Evolutionary conservation across 768 basidiomycete species (phyloP).

Genomic region (Ramaria sp.): DNA sequence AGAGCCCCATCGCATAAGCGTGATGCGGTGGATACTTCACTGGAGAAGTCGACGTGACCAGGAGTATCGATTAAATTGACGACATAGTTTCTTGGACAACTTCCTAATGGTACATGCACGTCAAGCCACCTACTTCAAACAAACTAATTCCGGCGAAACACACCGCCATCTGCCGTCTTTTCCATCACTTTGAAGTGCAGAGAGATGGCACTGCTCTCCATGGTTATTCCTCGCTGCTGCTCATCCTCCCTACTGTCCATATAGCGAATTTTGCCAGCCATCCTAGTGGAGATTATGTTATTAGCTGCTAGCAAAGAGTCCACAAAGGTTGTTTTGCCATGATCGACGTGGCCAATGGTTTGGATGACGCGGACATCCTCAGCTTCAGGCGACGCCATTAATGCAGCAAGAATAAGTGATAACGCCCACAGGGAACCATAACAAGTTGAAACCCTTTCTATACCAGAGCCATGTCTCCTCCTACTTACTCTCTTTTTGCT

Average conservation of each 20-base stretch:
- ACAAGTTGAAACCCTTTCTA: background rate
- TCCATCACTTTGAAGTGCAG: slow-evolving; percentile 78
- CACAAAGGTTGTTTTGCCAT: slow-evolving; percentile 94
- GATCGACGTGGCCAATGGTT: slow-evolving; percentile 85
- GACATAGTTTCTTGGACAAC: slow-evolving; percentile 56
- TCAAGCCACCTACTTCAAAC: slow-evolving; percentile 22
- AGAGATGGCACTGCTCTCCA: slow-evolving; percentile 96
- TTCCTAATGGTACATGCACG: slow-evolving; percentile 28
- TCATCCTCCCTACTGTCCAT: slow-evolving; percentile 95
- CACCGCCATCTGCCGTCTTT: slow-evolving; percentile 43
- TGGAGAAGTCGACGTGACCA: slow-evolving; percentile 97
- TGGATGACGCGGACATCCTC: slow-evolving; percentile 66
- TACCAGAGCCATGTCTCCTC: slow-evolving; percentile 26
- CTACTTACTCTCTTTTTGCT: slow-evolving; percentile 64
- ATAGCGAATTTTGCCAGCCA: slow-evolving; percentile 96
- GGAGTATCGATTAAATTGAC: slow-evolving; percentile 98
- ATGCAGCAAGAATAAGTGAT: background rate
- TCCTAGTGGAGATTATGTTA: slow-evolving; percentile 87
- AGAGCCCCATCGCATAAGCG: slow-evolving; percentile 91
- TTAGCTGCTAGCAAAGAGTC: slow-evolving; percentile 93
- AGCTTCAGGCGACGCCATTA: slow-evolving; percentile 16
- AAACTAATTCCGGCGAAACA: slow-evolving; percentile 17
- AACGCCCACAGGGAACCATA: background rate
- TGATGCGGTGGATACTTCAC: slow-evolving; percentile 92
- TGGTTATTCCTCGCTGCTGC: slow-evolving; percentile 95